Evolutionary conservation across 2,329 filamentous ascomycete genomes (phyloP), one percentile per base, ranked within the genome.

Genomic region (Alternaria viburni): DNA sequence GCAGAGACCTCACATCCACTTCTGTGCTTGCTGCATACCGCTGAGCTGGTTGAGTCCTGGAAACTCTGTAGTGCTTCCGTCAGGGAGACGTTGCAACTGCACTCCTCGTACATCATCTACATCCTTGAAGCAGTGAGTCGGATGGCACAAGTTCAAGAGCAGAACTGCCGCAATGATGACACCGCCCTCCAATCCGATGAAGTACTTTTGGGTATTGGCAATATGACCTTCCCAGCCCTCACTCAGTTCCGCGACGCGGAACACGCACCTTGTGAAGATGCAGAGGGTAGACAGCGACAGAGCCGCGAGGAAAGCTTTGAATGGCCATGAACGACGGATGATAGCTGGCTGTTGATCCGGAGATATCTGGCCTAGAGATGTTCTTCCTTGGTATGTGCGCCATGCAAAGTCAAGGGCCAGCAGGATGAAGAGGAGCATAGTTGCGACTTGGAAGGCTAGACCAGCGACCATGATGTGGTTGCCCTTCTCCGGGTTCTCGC

Each of bases 201-300:
- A 80, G 56, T 80, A 80, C 28, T 66, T 74, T 59, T 81, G 76
- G 19, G 74, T 79, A 51, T 71, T 70, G 74, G 90, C 89, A 69
- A 92, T 76, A 21, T 83, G 77, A 0, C 89, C 89, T 4, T 73
- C 77, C 86, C 88, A 93, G 1, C 90, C 90, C 56, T 86, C 82
- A 66, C 85, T 86, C 66, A 92, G 79, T 83, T 92, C 90, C 0
- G 86, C 87, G 21, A 91, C 86, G 58, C 90, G 86, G 77, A 88
- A 92, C 45, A 88, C 85, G 67, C 86, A 89, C 9, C 90, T 83
- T 70, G 87, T 86, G 65, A 91, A 86, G 71, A 92, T 88, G 69
- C 84, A 85, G 12, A 90, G 56, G n/a, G 88, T 89, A 3, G 88
- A 84, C 3, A 90, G 75, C 1, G 80, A 74, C 17, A 91, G 81